Percentiles rank a stretch among this genome's conserved stretches.
Conservation (phyloP, 805 yeast species). For the Saccharomyces jurei region DNA sequence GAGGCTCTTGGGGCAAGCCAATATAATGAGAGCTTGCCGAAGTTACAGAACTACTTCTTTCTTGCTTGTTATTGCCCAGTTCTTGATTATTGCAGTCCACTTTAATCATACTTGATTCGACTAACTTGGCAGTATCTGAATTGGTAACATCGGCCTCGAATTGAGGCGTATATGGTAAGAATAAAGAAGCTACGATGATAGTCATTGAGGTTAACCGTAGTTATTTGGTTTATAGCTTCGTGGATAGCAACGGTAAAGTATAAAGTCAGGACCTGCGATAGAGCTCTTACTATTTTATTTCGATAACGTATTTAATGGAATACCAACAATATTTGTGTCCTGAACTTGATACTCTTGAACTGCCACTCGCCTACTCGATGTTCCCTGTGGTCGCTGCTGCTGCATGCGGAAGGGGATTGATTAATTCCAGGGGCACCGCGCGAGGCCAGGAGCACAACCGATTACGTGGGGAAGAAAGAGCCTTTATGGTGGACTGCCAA, state of each 20-base stretch:
- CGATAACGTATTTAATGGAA: not conserved
- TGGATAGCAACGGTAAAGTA: not conserved
- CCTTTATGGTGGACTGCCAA: not conserved
- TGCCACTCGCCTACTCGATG: not conserved
- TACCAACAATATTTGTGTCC: not conserved
- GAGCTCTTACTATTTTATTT: not conserved
- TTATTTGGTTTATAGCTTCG: not conserved
- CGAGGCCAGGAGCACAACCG: not conserved
- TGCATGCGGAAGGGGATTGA: not conserved
- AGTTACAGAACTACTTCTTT: conserved; percentile 21
- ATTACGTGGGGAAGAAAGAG: not conserved
- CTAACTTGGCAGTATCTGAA: conserved; percentile 29
- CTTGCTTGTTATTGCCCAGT: conserved; percentile 6
- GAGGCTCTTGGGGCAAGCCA: conserved; percentile 8
- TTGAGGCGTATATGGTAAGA: conserved; percentile 65
- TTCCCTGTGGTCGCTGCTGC: not conserved
- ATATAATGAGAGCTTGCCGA: conserved; percentile 15
- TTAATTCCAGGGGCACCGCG: not conserved
- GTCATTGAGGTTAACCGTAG: conserved; percentile 35
- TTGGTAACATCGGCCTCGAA: conserved; percentile 29
- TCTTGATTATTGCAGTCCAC: conserved; percentile 11
- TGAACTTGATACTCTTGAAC: not conserved
- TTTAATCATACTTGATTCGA: conserved; percentile 21
- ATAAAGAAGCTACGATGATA: conserved; percentile 62
- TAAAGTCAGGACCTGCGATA: not conserved